Base-by-base conservation (phyloP, 2,329 filamentous ascomycete genomes). In the Salinomyces thailandicus region DNA sequence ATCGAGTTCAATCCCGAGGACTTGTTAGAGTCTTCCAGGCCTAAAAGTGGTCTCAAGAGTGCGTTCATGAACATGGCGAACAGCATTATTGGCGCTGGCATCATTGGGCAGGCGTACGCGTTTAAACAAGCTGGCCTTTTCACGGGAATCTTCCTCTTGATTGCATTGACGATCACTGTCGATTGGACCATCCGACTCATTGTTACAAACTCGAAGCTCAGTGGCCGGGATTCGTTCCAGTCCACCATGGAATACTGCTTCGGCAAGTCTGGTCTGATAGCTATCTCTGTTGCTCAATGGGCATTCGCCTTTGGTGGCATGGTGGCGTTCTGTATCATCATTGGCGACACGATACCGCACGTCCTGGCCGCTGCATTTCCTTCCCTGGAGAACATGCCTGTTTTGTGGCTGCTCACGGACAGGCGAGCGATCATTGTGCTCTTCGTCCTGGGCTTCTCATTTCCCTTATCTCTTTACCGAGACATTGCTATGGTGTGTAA, bases 21-120 rank as follows among this genome's bases (percentile, higher is more conserved):
- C 35, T 62, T 75, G 41, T 56, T 79, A 38, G 73, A 77, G 48
- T 68, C 61, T 44, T 70, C 73, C 14, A 72, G 87, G 38, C 86
- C 89, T 31, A 89, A 89, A 63, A 93, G 85, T 39, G 81, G 82
- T 4, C 72, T 96, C 63, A 71, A 74, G 44, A 85, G 81, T 57
- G 89, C 91, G 3, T 96, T 98, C 50, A 94, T 96, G 86, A 98
- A 98, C 64, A 98, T 98, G 91, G 89, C 91, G 45, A 98, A 98
- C 66, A 93, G 84, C 52, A 98, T 98, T 59, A 95, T 98, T 43
- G 77, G 77, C 18, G 77, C 77, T 18, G 77, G 77, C 2, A 80
- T 81, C 41, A 80, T 81, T 49, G 77, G 69, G 18, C 91, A 98
- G 63, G 87, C 91, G 9, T 98, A 96, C 62, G 91, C 91, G n/a